These are phyloP conservation scores for Xeromyces bisporus DNA, from an alignment of 495 filamentous ascomycete genomes.

Conservation along the genomic window DNA sequence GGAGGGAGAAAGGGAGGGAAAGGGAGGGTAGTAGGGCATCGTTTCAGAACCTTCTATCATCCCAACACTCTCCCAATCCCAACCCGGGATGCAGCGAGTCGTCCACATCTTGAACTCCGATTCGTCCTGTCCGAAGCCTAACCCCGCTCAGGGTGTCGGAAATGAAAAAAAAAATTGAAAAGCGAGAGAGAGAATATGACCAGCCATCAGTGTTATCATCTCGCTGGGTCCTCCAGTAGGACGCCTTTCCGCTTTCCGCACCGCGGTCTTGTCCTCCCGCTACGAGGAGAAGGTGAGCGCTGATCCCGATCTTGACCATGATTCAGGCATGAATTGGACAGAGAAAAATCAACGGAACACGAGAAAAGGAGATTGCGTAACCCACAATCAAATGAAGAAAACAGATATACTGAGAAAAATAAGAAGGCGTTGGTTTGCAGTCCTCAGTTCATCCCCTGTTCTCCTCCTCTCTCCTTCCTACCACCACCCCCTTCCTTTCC, in stretches of 20 bases:
- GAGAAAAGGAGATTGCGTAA: background rate
- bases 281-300: background rate
- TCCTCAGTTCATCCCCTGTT: conserved; percentile 1
- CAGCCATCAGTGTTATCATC: conserved; percentile 12
- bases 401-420: background rate
- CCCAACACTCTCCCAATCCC: conserved; percentile 16
- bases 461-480: conserved; percentile 1
- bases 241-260: conserved; percentile 14
- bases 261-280: background rate
- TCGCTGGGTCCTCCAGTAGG: conserved; percentile 15
- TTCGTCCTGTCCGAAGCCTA: conserved; percentile 28
- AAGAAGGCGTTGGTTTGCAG: background rate
- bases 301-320: background rate
- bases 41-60: conserved; percentile 4
- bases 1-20: conserved; percentile 11
- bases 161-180: conserved; percentile 12
- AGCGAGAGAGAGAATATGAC: too few species aligned
- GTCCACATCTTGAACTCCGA: conserved; percentile 20
- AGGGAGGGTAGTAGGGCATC: conserved; percentile 8
- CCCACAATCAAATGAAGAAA: too few species aligned
- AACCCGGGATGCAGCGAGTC: conserved; percentile 18
- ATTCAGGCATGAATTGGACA: background rate
- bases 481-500: conserved; percentile 7
- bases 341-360: background rate
- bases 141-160: conserved; percentile 37